phyloP scores from a whole-genome alignment of 140 eudicot species.

The Ambrosia hybrid region DNA sequence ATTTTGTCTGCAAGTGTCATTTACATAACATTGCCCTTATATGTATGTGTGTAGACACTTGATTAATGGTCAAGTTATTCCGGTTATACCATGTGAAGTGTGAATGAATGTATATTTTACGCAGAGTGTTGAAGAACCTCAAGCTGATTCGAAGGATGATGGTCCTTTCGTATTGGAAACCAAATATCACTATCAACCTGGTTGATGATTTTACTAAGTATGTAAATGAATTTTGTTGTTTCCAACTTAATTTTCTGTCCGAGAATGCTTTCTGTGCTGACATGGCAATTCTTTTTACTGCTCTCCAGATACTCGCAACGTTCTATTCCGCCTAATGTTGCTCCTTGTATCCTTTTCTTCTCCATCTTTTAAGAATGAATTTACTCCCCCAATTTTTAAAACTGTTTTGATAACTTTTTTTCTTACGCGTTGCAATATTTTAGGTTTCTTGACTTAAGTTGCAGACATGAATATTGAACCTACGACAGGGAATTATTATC shows the following conservation, averaged over 20 bases:
- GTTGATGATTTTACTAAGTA: conserved; percentile 90
- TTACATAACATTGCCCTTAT: no score
- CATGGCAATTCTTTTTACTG: conserved; percentile 5
- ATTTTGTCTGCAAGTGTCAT: no score
- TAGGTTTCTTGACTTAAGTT: conserved; percentile 52
- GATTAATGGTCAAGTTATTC: no score
- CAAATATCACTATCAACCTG: conserved; percentile 85
- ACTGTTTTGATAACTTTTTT: background rate
- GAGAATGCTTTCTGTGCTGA: conserved; percentile 9
- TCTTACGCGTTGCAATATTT: background rate
- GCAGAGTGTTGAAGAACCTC: conserved; percentile 63
- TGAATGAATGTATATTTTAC: conserved; percentile 13
- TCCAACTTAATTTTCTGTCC: background rate
- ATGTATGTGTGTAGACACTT: no score
- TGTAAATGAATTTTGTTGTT: background rate
- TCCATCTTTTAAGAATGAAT: background rate
- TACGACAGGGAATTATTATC: conserved; percentile 75
- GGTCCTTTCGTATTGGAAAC: conserved; percentile 91
- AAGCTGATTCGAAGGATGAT: conserved; percentile 56
- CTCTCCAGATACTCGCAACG: conserved; percentile 61
- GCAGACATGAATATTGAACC: conserved; percentile 83
- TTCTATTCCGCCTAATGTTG: conserved; percentile 82
- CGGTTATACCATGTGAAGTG: background rate
- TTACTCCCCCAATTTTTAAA: background rate
- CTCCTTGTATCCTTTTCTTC: conserved; percentile 76